Percentiles rank a stretch among this genome's conserved stretches.
phyloP scores from a whole-genome alignment of 2,329 filamentous ascomycete genomes.

The Penicillium vulpinum region DNA sequence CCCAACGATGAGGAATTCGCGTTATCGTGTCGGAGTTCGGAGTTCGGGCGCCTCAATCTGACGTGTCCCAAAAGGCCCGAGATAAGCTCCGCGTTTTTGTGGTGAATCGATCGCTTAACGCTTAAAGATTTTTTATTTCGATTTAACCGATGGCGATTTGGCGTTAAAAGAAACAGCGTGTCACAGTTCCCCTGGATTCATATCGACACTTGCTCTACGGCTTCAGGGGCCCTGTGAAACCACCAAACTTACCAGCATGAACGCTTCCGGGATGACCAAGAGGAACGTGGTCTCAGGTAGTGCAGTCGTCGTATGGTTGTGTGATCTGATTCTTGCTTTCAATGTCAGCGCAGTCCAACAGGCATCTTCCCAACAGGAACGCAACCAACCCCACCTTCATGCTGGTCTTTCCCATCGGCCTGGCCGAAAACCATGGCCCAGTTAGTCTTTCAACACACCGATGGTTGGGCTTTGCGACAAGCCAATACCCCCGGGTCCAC shows the following conservation, averaged over 20 bases:
- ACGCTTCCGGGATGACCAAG: not conserved
- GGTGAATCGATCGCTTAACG: not conserved
- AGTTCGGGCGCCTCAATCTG: not conserved
- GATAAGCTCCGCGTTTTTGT: not conserved
- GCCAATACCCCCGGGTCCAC: not conserved
- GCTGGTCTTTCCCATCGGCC: not conserved
- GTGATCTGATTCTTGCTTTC: not conserved
- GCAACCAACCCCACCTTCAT: not conserved
- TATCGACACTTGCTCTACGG: not conserved
- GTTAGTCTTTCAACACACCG: not conserved
- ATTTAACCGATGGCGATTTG: not conserved
- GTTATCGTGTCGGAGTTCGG: conserved; percentile 4
- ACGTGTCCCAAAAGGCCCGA: not conserved
- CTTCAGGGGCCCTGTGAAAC: not conserved
- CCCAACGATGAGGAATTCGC: too few species aligned
- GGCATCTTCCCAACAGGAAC: not conserved
- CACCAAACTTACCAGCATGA: not conserved
- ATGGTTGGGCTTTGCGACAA: not conserved
- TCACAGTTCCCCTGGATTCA: not conserved
- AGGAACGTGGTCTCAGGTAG: not conserved
- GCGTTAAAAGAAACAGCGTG: not conserved
- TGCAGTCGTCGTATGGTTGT: not conserved
- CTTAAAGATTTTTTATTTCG: too few species aligned
- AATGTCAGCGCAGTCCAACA: not conserved
- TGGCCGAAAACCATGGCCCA: not conserved